Base-by-base conservation (phyloP, 345 rosid species). In the Euclidium syriacum region DNA sequence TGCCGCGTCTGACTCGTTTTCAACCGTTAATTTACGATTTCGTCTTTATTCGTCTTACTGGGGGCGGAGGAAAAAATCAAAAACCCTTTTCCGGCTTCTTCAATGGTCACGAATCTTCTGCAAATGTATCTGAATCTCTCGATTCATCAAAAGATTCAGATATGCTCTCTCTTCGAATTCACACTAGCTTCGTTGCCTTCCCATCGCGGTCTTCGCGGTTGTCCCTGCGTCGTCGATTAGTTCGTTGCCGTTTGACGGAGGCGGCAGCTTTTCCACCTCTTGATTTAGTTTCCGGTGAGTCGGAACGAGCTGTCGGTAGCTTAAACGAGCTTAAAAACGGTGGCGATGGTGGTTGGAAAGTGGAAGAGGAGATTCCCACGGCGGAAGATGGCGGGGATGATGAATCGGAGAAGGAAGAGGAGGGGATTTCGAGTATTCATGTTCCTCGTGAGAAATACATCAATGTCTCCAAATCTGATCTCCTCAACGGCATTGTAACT, bases 391-490 rank as follows among this genome's bases (percentile, higher is more conserved):
- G 19, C 4, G 39, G 39, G 10, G 43, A 36, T 20, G 75, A 61
- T 1, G 71, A 61, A 4, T n/a, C 56, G 0, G 62, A 67, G 4
- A 79, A 74, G 4, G 82, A 81, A 2, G 66, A 73, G 35, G 73
- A 71, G 20, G 79, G 80, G 36, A 81, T 82, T 75, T 81, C 90
- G 2, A 87, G 75, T 65, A 76, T 91, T 47, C 83, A 62, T 71
- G 94, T 87, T 52, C 77, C 89, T 30, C 82, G 96, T 61, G 85
- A 92, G 82, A 86, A 77, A 30, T 79, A 79, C 77, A 85, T 92
- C 4, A 78, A 76, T 33, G 77, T 92, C 58, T 77, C 96, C 4
- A 92, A 89, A 75, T 70, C 89, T 0, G 86, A 89, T 77, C 83
- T 92, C 12, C 56, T 85, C 66, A 87, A 85, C 43, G 86, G 82